These are phyloP conservation scores for Macrophomina pseudophaseolina DNA, from an alignment of 2,329 filamentous ascomycete genomes.

Conservation along the genomic window DNA sequence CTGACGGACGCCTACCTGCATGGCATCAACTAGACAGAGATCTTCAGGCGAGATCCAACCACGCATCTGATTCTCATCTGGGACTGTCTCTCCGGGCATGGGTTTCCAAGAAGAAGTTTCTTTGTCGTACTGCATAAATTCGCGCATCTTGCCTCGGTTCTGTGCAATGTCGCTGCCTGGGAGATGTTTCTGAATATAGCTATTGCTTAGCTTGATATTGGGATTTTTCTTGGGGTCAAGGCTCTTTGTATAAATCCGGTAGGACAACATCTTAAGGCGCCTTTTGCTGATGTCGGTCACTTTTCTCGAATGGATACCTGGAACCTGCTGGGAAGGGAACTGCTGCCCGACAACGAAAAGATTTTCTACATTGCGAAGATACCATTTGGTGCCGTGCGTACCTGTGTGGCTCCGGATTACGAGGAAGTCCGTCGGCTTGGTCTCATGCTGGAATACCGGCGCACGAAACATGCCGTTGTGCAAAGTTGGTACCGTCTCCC, in stretches of 20 bases:
- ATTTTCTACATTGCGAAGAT: constrained; percentile 86
- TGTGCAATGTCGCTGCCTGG: constrained; percentile 93
- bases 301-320: constrained; percentile 89
- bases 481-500: constrained; percentile 86
- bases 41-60: constrained; percentile 94
- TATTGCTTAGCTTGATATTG: constrained; percentile 72
- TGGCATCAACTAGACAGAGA: constrained; percentile 90
- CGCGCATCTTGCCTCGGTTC: constrained; percentile 94
- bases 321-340: constrained; percentile 89
- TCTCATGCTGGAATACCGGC: constrained; percentile 85
- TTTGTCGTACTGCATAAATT: constrained; percentile 91
- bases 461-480: constrained; percentile 96
- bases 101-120: constrained; percentile 82
- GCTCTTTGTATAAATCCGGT: constrained; percentile 82
- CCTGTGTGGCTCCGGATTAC: constrained; percentile 83
- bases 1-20: constrained; percentile 93
- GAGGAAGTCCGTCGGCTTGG: constrained; percentile 82
- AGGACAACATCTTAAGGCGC: constrained; percentile 93
- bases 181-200: constrained; percentile 70
- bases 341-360: constrained; percentile 90
- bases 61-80: constrained; percentile 80
- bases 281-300: constrained; percentile 98
- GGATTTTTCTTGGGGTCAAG: constrained; percentile 71
- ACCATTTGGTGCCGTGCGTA: constrained; percentile 77
- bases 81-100: constrained; percentile 71